phyloP scores from a whole-genome alignment of 768 basidiomycete species.

The Hypholoma fasciculare region DNA sequence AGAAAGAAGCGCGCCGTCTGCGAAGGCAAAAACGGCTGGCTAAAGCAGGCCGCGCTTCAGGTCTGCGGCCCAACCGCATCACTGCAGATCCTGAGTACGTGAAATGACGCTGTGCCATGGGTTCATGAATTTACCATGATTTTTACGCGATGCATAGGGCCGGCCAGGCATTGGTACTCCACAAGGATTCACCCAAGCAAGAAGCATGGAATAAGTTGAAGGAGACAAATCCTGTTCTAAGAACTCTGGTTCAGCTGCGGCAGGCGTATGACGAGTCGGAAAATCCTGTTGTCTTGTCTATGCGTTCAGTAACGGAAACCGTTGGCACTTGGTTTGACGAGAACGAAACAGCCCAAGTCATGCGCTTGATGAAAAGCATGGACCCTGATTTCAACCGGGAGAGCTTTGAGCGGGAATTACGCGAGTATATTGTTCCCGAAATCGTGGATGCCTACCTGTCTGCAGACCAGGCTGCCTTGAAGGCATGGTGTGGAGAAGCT shows the following conservation, averaged over 20 bases:
- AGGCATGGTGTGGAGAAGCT: slow-evolving; percentile 94
- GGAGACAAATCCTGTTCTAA: slow-evolving; percentile 76
- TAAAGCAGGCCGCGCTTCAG: slow-evolving; percentile 77
- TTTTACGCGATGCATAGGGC: slow-evolving; percentile 50
- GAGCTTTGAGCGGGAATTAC: slow-evolving; percentile 81
- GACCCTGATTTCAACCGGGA: slow-evolving; percentile 90
- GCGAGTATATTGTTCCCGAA: slow-evolving; percentile 98
- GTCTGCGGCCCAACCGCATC: slow-evolving; percentile 56
- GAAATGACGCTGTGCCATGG: background rate
- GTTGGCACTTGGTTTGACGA: slow-evolving; percentile 94
- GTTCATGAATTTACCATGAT: slow-evolving; percentile 1
- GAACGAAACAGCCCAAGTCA: slow-evolving; percentile 97
- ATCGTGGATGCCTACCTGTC: slow-evolving; percentile 94
- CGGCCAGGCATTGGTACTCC: slow-evolving; percentile 80
- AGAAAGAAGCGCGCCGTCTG: slow-evolving; percentile 84
- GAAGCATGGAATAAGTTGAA: slow-evolving; percentile 82
- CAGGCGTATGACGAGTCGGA: slow-evolving; percentile 90
- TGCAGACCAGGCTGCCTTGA: slow-evolving; percentile 84
- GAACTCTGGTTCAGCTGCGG: slow-evolving; percentile 54
- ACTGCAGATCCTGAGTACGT: slow-evolving; percentile 77
- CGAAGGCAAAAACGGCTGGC: slow-evolving; percentile 78
- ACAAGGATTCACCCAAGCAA: slow-evolving; percentile 77
- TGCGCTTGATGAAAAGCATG: slow-evolving; percentile 80
- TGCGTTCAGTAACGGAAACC: slow-evolving; percentile 82
- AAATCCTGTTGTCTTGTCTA: slow-evolving; percentile 77